phyloP scores from a whole-genome alignment of 768 basidiomycete species.

The Sarcomyxa edulis region DNA sequence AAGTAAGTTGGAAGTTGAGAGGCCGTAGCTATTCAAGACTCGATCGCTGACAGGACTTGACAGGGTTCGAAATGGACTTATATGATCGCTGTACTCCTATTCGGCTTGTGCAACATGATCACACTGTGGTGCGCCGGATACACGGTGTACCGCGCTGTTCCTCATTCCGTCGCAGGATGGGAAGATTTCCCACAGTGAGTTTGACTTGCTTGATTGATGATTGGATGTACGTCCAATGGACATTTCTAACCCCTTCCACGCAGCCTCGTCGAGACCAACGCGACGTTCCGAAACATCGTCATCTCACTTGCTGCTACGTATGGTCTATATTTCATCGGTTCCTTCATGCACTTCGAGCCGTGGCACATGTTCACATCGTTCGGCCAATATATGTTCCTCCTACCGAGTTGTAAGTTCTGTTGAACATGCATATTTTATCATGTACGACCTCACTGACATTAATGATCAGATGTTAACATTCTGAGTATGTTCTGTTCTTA shows the following conservation, averaged over 20 bases:
- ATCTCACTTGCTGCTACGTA: conserved; percentile 75
- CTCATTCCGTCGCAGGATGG: conserved; percentile 73
- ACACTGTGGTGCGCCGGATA: conserved; percentile 89
- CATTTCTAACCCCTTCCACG: conserved; percentile 6
- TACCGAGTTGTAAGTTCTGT: conserved; percentile 58
- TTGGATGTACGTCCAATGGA: conserved; percentile 10
- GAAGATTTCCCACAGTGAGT: conserved; percentile 63
- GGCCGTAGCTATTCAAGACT: too few species aligned
- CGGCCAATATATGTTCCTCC: conserved; percentile 86
- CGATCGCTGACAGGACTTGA: not conserved
- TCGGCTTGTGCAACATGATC: conserved; percentile 74
- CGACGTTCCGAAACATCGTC: conserved; percentile 78
- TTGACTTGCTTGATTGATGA: not conserved
- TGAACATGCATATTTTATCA: not conserved
- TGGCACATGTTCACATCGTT: conserved; percentile 98
- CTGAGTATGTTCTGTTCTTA: conserved; percentile 43
- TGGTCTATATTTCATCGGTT: conserved; percentile 81
- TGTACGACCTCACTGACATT: conserved; percentile 3
- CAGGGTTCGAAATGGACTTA: conserved; percentile 88
- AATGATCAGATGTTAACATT: conserved; percentile 64
- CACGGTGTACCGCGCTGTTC: conserved; percentile 82
- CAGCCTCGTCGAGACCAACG: conserved; percentile 58
- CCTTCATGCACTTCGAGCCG: conserved; percentile 87
- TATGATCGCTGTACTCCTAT: conserved; percentile 66
- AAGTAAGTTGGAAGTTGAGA: conserved; percentile 29